Conservation (phyloP, 2,329 filamentous ascomycete species). For the Thielaviopsis ethacetica region DNA sequence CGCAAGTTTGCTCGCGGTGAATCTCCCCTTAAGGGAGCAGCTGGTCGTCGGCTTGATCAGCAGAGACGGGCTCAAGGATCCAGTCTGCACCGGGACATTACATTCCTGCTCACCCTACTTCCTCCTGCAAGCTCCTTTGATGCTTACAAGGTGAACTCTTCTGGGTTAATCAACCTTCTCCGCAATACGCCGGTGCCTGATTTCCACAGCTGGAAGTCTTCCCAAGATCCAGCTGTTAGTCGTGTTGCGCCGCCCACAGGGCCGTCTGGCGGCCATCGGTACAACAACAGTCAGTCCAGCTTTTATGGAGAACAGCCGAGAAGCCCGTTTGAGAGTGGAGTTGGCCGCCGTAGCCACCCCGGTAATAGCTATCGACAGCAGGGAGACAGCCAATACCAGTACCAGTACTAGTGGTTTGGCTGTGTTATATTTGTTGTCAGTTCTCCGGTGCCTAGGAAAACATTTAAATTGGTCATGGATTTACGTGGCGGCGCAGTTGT, state of each 20-base stretch:
- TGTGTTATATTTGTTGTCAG: not conserved
- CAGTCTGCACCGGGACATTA: constrained; percentile 55
- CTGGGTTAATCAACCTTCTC: constrained; percentile 58
- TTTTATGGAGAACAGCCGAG: constrained; percentile 24
- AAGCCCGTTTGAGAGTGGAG: constrained; percentile 7
- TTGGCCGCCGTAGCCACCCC: constrained; percentile 1
- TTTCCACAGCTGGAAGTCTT: constrained; percentile 35
- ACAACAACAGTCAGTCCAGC: constrained; percentile 30
- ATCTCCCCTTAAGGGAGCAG: constrained; percentile 82
- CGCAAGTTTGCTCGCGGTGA: constrained; percentile 80
- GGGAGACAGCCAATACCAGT: constrained; percentile 6
- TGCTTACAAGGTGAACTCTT: constrained; percentile 28
- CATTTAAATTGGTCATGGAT: not conserved
- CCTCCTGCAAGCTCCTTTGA: constrained; percentile 35
- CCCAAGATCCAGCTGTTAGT: constrained; percentile 14
- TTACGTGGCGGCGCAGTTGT: no score
- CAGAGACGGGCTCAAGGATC: constrained; percentile 48
- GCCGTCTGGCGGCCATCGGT: constrained; percentile 27
- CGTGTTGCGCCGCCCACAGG: constrained; percentile 17
- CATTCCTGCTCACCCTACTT: constrained; percentile 53
- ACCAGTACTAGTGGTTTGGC: constrained; percentile 1
- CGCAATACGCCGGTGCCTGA: constrained; percentile 48
- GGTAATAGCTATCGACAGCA: constrained; percentile 4
- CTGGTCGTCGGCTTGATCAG: constrained; percentile 70
- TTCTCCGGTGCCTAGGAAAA: not conserved